phyloP scores from a whole-genome alignment of 2,329 filamentous ascomycete genomes.

The Fusarium sp. region DNA sequence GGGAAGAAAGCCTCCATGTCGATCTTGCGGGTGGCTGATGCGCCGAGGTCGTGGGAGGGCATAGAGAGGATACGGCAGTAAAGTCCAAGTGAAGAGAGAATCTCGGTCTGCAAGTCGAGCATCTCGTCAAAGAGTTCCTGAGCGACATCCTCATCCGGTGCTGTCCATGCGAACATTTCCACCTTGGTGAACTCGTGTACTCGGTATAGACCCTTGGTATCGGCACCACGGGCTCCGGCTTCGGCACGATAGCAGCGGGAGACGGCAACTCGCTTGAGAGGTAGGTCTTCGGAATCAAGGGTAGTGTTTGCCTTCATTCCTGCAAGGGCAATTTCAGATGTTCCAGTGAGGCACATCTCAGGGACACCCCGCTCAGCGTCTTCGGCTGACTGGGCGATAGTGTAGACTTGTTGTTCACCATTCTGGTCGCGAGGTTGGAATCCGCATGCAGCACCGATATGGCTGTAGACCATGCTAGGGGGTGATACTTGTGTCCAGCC shows the following conservation, averaged over 20 bases:
- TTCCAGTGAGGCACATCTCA: conserved; percentile 81
- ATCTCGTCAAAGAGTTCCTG: conserved; percentile 82
- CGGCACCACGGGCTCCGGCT: conserved; percentile 86
- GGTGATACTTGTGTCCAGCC: conserved; percentile 87
- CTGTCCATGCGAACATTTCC: conserved; percentile 94
- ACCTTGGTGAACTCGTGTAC: conserved; percentile 99
- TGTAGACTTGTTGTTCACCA: conserved; percentile 92
- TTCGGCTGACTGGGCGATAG: conserved; percentile 72
- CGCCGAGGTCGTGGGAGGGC: conserved; percentile 88
- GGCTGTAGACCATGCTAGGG: conserved; percentile 89
- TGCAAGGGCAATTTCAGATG: conserved; percentile 93
- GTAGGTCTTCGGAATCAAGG: conserved; percentile 72
- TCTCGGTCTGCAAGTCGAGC: conserved; percentile 85
- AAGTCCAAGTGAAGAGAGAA: conserved; percentile 79
- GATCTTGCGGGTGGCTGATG: conserved; percentile 84
- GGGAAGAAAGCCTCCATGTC: conserved; percentile 98
- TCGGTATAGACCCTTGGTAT: conserved; percentile 94
- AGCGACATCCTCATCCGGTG: conserved; percentile 61
- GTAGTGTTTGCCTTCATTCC: conserved; percentile 84
- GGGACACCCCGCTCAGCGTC: conserved; percentile 72
- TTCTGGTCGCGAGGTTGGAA: conserved; percentile 93
- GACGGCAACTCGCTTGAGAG: conserved; percentile 81
- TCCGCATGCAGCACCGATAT: conserved; percentile 90
- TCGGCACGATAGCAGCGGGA: conserved; percentile 97
- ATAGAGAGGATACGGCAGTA: conserved; percentile 92